Base-by-base conservation (phyloP, 768 basidiomycete species). In the Collybiopsis confluens region DNA sequence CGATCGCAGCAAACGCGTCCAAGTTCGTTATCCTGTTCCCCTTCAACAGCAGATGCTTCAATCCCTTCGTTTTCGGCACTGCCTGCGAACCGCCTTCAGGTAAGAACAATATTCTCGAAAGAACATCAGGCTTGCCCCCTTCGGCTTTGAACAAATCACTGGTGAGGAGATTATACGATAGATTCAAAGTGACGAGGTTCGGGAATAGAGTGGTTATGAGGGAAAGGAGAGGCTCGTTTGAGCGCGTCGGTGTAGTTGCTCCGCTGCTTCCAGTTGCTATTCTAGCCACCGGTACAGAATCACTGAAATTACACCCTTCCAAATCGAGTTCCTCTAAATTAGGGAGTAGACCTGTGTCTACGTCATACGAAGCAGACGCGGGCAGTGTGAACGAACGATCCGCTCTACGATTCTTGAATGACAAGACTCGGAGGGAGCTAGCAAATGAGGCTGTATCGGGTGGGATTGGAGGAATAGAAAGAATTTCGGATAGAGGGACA, bases 141-240 rank as follows among this genome's bases (percentile, higher is more conserved):
- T 45, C 78, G 23, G 72, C 65, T 1, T 73, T 70, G 13, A 90
- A 64, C 3, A 80, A 75, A 0, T 70, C 68, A 52, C 77, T 78
- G 1, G 84, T 84, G 10, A 92, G 66, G 2, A 68, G 59, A 58
- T 93, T 93, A 65, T 86, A 86, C n/a, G 88, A 86, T 54, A 92
- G 68, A 55, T 92, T 84, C 13, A 93, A 76, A 10, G 78, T 82
- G 35, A 73, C 74, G 42, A 93, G 62, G 57, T 78, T 79, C 2
- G 91, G 90, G 68, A 92, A 92, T 10, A 92, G 71, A 52, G 71
- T 73, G 2, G 80, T 70, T 38, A 93, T 66, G 23, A 85, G 71
- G 1, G 80, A 73, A 20, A 93, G 66, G 16, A 88, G 68, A 4
- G 73, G 72, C 58, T 87, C 82, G 52, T 54, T 77, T 2, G 75